Evolutionary conservation across 371 early-diverging fungal species (phyloP), one percentile per base, ranked within the genome.

Genomic region (Mucor sp.): DNA sequence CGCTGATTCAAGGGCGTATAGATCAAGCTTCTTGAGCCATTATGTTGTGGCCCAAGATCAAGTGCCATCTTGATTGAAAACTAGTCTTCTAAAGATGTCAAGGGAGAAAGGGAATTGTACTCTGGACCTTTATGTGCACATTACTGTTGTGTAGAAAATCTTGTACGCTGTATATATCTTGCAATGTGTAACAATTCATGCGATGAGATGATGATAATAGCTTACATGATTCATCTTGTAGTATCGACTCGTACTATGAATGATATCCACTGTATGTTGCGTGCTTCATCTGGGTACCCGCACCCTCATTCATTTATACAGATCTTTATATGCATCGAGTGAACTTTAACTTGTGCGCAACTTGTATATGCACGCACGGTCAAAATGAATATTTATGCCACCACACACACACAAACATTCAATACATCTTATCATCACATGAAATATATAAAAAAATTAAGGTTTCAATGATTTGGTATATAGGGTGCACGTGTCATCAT

Each of bases 401-500:
- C 21, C 17, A 17, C 17, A 17, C n/a, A 43, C 44, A 47, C 21
- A 21, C 47, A 47, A 47, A 47, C 47, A 47, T 47, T n/a, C 47
- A 47, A 47, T 47, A 47, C 37, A 41, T 41, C 41, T 41, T 53
- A 9, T 23, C 14, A 33, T 57, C 57, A 57, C 57, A 57, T 57
- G 57, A 57, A 57, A 57, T 57, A 33, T 28, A 50, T 53, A 50
- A 62, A 8, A 35, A n/a, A 21, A 6, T 21, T 30, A 30, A 28
- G 48, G 48, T 62, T 48, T 33, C 50, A 33, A 41, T 35, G 25
- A 25, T 21, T n/a, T 21, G 14, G 15, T 25, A 19, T 4, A 30
- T n/a, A n/a, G n/a, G n/a, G 21, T 33, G 12, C 62, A 62, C 62
- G 62, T 62, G 62, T 48, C 62, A 44, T 62, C 62, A 47, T 12